Evolutionary conservation across 1,284 basidiomycete genomes (phyloP), one percentile per base, ranked within the genome.

Genomic region (Naganishia cerealis): DNA sequence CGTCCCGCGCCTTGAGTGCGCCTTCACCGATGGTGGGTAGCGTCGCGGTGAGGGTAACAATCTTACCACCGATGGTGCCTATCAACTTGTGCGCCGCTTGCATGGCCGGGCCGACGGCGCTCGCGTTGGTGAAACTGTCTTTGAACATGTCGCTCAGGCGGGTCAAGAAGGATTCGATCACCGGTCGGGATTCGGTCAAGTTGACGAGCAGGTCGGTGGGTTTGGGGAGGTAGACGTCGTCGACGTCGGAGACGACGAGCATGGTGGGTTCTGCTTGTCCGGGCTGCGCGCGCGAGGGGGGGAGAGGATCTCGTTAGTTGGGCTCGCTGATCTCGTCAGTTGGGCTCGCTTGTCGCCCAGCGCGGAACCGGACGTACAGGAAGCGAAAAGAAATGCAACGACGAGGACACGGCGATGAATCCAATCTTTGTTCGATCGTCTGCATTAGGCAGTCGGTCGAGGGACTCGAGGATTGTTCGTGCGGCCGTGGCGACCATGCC

Each of bases 401-500:
- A 90, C 9, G 88, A 87, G 75, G 99, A 95, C 73, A 93, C 96
- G 66, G 89, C 93, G 75, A 99, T 89, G 75, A 99, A 88, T 26
- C 91, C 89, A 63, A 98, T 85, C 81, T 95, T 96, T 56, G 94
- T 95, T 71, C 96, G 86, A 70, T 88, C 86, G 77, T 96, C 94
- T 71, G 92, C 91, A 81, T 99, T 95, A 43, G 96, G 96, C 72
- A 99, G 88, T 65, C 92, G 89, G 73, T 97, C 95, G 67, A 99
- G 84, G 73, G 90, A 93, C 82, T 98, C 95, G 63, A 97, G 86
- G 71, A 99, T 91, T 4, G 96, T 94, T 57, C 94, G 87, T 3
- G 94, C 96, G 21, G 95, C 95, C 61, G 94, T 97, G 18, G 95
- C 94, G 43, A 98, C 92, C 94, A 99, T 98, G 65, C 92, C 94